Conservation (phyloP, 768 basidiomycete genomes). For the Amanita phalloides region DNA sequence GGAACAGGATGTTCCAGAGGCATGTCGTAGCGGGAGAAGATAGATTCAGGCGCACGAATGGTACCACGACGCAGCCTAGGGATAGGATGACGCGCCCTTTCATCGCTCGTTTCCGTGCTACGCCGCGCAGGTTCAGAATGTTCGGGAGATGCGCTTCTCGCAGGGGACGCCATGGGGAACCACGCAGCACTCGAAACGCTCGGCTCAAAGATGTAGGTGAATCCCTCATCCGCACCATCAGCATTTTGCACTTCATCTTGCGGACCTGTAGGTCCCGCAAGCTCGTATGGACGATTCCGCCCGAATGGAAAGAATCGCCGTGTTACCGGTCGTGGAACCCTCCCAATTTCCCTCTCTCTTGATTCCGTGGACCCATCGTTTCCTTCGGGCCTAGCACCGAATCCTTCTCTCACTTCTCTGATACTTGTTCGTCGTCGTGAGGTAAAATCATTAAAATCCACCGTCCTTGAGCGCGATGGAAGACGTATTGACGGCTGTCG, state of each 20-base stretch:
- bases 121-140: neutral
- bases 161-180: neutral
- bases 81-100: slow-evolving; percentile 14
- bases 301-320: slow-evolving; percentile 51
- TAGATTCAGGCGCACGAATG: slow-evolving; percentile 50
- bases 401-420: slow-evolving; percentile 23
- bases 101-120: slow-evolving; percentile 21
- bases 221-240: slow-evolving; percentile 2
- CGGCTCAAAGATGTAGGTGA: slow-evolving; percentile 5
- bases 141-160: slow-evolving; percentile 2
- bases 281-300: slow-evolving; percentile 31
- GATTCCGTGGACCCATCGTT: slow-evolving; percentile 17
- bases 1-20: slow-evolving; percentile 7
- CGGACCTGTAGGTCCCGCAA: slow-evolving; percentile 13
- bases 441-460: slow-evolving; percentile 69
- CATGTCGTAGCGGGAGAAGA: slow-evolving; percentile 33
- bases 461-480: slow-evolving; percentile 37
- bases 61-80: slow-evolving; percentile 63
- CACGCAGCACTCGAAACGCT: slow-evolving; percentile 1
- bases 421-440: slow-evolving; percentile 47
- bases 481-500: slow-evolving; percentile 59
- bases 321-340: slow-evolving; percentile 16
- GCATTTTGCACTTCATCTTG: slow-evolving; percentile 10
- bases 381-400: slow-evolving; percentile 17
- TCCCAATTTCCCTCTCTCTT: slow-evolving; percentile 13